Conservation (phyloP, 1,139 yeast genomes). For the Candida mesenterica region DNA sequence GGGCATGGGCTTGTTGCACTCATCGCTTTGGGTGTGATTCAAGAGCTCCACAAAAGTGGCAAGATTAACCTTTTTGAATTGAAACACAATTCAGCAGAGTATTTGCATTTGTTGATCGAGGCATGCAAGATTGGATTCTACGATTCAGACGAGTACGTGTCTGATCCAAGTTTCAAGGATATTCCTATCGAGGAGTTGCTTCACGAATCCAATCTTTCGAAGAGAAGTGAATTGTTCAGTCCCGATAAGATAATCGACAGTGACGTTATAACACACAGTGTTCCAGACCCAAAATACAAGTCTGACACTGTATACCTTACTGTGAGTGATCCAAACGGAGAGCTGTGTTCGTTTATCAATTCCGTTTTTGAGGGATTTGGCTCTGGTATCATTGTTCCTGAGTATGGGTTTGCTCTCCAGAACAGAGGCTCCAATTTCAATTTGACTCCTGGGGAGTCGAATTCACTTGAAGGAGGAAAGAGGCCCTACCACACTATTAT, state of each 20-base stretch:
- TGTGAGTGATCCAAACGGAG: slow-evolving; percentile 68
- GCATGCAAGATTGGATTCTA: slow-evolving; percentile 70
- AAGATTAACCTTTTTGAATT: slow-evolving; percentile 43
- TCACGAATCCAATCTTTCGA: slow-evolving; percentile 42
- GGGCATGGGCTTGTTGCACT: slow-evolving; percentile 79
- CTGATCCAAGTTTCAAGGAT: slow-evolving; percentile 53
- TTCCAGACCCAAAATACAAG: slow-evolving; percentile 61
- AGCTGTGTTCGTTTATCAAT: slow-evolving; percentile 80
- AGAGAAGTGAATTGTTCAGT: slow-evolving; percentile 50
- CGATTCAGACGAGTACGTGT: slow-evolving; percentile 73
- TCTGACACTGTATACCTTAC: slow-evolving; percentile 80
- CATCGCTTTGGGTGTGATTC: slow-evolving; percentile 64
- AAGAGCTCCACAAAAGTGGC: slow-evolving; percentile 49
- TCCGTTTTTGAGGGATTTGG: slow-evolving; percentile 75
- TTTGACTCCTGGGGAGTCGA: slow-evolving; percentile 54
- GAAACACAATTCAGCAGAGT: slow-evolving; percentile 69
- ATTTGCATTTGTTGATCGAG: slow-evolving; percentile 68
- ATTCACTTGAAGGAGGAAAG: slow-evolving; percentile 66
- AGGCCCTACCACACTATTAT: slow-evolving; percentile 84
- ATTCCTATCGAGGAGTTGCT: slow-evolving; percentile 37
- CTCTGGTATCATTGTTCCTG: slow-evolving; percentile 65
- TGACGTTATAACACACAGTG: slow-evolving; percentile 46
- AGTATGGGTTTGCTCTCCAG: slow-evolving; percentile 69
- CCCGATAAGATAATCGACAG: slow-evolving; percentile 40
- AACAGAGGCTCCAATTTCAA: slow-evolving; percentile 79